Base-by-base conservation (phyloP, 225 moss, liverwort and hornwort species). In the Pseudisothecium myosuroides region DNA sequence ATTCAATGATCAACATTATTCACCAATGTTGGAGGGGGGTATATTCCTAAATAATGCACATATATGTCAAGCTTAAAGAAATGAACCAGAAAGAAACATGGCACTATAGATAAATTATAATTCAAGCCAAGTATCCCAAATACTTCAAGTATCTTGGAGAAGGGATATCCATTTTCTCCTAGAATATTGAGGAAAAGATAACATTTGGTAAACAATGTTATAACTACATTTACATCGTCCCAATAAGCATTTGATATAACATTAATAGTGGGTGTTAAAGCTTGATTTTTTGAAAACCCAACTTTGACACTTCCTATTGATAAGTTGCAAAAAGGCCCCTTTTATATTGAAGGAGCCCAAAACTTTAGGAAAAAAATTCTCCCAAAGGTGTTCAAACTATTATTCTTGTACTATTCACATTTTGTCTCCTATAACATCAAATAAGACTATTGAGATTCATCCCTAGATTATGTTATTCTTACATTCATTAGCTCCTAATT, bases 311-410 rank as follows among this genome's bases (percentile, higher is more conserved):
- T 3, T 0, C 7, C 5, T 15, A 72, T 72, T 41, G 27, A 72
- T 9, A 72, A 27, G 27, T 72, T 72, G 12, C 14, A 39, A 69
- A 69, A 6, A 71, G 3, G n/a, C 2, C 7, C 13, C 4, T 41
- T 71, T 71, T 71, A 71, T 41, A 3, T 71, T 26, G 0, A 41
- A 41, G 13, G 3, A 15, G 5, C 0, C 6, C 1, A 41, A 41
- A 3, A 41, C 4, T 15, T 5, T 71, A 41, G 0, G 7, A 69
- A 69, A 24, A 71, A 41, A 22, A 0, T 41, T 41, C 8, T 41
- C 1, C 1, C 1, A 26, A 13, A 5, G 0, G 8, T 26, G 1
- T 71, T 26, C 0, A n/a, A n/a, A n/a, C n/a, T n/a, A n/a, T n/a
- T n/a, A n/a, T n/a, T n/a, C n/a, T n/a, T n/a, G n/a, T n/a, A n/a